Percentiles rank a stretch among this genome's conserved stretches.
phyloP scores from a whole-genome alignment of 169 alveolate species.

The Eimeria zaria region DNA sequence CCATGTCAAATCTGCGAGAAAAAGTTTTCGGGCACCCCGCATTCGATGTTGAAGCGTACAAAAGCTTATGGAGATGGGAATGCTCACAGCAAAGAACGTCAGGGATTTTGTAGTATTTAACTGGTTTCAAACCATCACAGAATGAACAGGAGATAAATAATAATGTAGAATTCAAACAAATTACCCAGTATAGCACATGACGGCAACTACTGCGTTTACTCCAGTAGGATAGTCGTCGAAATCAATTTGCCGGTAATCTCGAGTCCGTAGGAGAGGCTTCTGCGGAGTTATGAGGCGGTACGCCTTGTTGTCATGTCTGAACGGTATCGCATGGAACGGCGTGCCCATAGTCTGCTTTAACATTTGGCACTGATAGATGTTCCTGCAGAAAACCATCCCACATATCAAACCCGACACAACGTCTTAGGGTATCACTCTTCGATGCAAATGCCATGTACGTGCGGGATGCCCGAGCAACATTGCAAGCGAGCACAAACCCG shows the following conservation, averaged over 20 bases:
- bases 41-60: neutral
- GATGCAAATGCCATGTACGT: neutral
- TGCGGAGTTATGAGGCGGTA: conserved; percentile 96
- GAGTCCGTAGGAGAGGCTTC: conserved; percentile 98
- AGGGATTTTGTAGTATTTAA: neutral
- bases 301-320: conserved; percentile 98
- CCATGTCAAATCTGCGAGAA: conserved; percentile 99
- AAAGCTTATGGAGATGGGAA: neutral
- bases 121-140: neutral
- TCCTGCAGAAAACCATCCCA: conserved; percentile 80
- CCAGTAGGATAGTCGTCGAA: conserved; percentile 99
- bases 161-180: neutral
- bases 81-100: neutral
- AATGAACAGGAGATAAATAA: neutral
- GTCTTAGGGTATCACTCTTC: neutral
- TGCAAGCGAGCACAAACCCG: neutral
- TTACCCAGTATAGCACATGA: conserved; percentile 97
- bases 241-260: conserved; percentile 96
- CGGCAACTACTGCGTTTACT: conserved; percentile 99
- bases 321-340: conserved; percentile 98
- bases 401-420: neutral
- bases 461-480: neutral
- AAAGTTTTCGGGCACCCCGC: neutral
- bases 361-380: conserved; percentile 99
- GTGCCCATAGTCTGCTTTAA: conserved; percentile 99